These are phyloP conservation scores for Hypomyces rosellus DNA, from an alignment of 2,329 filamentous ascomycete species.

Conservation along the genomic window DNA sequence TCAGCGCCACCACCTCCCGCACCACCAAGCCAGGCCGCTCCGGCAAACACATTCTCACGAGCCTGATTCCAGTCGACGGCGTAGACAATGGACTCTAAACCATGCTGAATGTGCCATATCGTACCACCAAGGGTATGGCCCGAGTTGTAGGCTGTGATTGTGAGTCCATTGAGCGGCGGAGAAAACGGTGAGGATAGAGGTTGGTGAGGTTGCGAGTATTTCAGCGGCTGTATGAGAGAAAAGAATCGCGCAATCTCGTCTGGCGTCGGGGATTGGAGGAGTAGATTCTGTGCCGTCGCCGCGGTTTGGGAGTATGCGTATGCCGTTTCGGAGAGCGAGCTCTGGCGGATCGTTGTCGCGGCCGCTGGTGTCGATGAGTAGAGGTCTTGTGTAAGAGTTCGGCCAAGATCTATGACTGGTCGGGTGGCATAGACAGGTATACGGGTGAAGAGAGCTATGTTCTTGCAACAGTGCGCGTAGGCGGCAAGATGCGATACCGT, in stretches of 20 bases:
- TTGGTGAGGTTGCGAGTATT: constrained; percentile 95
- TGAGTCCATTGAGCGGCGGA: constrained; percentile 81
- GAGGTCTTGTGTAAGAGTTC: constrained; percentile 83
- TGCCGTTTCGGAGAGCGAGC: constrained; percentile 60
- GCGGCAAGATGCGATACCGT: constrained; percentile 88
- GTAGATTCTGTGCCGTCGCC: constrained; percentile 46
- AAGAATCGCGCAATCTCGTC: constrained; percentile 94
- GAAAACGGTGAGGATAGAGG: constrained; percentile 82
- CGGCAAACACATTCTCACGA: constrained; percentile 89
- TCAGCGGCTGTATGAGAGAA: constrained; percentile 80
- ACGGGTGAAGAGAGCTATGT: constrained; percentile 83
- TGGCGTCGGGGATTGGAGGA: constrained; percentile 64
- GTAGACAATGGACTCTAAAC: constrained; percentile 93
- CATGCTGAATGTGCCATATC: constrained; percentile 98
- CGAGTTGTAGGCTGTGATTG: constrained; percentile 93
- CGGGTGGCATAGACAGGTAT: constrained; percentile 93
- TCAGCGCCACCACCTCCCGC: constrained; percentile 75
- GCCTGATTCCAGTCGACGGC: constrained; percentile 98
- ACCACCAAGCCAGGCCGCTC: constrained; percentile 87
- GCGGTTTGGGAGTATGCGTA: constrained; percentile 49
- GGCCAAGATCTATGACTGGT: constrained; percentile 87
- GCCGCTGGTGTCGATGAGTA: constrained; percentile 88
- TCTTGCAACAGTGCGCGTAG: constrained; percentile 94
- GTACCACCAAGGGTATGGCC: constrained; percentile 94
- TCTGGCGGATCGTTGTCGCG: constrained; percentile 70